Evolutionary conservation across 768 basidiomycete genomes (phyloP), one percentile per base, ranked within the genome.

Genomic region (Punctularia strigosozonata): DNA sequence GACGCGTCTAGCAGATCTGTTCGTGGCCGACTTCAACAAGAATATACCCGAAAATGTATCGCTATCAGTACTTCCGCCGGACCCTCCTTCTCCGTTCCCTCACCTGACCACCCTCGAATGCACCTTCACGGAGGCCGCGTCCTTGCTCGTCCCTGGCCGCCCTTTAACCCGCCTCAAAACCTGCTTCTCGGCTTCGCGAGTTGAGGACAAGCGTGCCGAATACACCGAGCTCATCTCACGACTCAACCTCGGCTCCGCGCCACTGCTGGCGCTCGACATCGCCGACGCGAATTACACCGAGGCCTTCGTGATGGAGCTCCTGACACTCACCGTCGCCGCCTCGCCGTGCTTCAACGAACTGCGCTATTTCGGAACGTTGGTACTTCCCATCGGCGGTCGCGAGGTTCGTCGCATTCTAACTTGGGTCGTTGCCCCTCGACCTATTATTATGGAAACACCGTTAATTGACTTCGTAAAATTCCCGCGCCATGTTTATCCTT

Each of bases 81-180:
- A 25, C 48, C 64, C 43, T 34, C 41, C 46, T n/a, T 36, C 19
- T 35, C 38, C 55, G 25, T 63, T 81, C 19, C 70, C 73, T 25
- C 57, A 59, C 34, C 58, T 81, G 18, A 60, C 69, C 4, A 66
- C 59, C 19, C 53, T 82, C 30, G 76, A 80, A 55, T 81, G 80
- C 54, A 78, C 78, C 2, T 80, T 80, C 53, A 58, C 70, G 14
- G 77, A 77, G 54, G 80, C 77, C 1, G 78, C 73, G 3, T 62
- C 63, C 36, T 64, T 64, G 13, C 55, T 81, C 7, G 65, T 73
- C 17, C 76, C 79, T 1, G 62, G 62, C 8, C 66, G 79, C 2
- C 77, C 79, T 5, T 55, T 83, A 28, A 65, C 70, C 2, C 70
- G 68, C 39, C 63, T 82, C 41, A 81, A 81, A 55, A 79, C 78